A percentile compares a stretch with the other conserved stretches of the same genome.
Evolutionary conservation across 768 basidiomycete genomes (phyloP).

Genomic region (Kwoniella pini): DNA sequence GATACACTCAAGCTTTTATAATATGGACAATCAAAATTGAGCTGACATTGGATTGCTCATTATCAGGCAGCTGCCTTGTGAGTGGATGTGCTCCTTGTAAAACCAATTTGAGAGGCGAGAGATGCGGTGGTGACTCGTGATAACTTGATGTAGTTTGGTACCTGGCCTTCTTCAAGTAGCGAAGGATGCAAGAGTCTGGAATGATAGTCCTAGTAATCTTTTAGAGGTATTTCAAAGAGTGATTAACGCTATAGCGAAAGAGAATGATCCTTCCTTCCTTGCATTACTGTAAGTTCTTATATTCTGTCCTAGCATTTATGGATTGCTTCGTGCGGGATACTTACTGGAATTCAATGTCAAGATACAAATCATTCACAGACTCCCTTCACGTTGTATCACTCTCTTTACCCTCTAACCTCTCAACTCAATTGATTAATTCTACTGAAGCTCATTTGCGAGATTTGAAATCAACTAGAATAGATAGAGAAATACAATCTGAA

Average conservation of each 20-base stretch:
- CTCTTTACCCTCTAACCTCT: slow-evolving; percentile 19
- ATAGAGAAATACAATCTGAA: slow-evolving; percentile 14
- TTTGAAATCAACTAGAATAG: slow-evolving; percentile 17
- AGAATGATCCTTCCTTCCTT: slow-evolving; percentile 25
- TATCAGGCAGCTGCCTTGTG: slow-evolving; percentile 24
- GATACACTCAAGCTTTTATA: too few species aligned
- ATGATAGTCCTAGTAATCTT: slow-evolving; percentile 12
- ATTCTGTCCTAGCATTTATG: too few species aligned
- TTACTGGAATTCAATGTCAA: not conserved
- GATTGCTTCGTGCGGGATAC: too few species aligned
- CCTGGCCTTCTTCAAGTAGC: slow-evolving; percentile 39
- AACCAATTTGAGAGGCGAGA: too few species aligned
- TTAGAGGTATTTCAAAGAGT: slow-evolving; percentile 26
- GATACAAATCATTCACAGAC: slow-evolving; percentile 41
- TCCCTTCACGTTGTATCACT: slow-evolving; percentile 29
- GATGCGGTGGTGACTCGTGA: not conserved
- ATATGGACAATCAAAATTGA: too few species aligned
- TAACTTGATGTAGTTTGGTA: slow-evolving; percentile 15
- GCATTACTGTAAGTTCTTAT: slow-evolving; percentile 28
- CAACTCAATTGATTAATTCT: slow-evolving; percentile 4
- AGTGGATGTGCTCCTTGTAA: not conserved
- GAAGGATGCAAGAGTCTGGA: slow-evolving; percentile 26
- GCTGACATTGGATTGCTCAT: too few species aligned
- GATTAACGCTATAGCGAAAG: slow-evolving; percentile 27
- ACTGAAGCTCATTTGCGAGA: slow-evolving; percentile 21